These are phyloP conservation scores for Alternaria incomplexa DNA, from an alignment of 2,329 filamentous ascomycete genomes.

Conservation along the genomic window DNA sequence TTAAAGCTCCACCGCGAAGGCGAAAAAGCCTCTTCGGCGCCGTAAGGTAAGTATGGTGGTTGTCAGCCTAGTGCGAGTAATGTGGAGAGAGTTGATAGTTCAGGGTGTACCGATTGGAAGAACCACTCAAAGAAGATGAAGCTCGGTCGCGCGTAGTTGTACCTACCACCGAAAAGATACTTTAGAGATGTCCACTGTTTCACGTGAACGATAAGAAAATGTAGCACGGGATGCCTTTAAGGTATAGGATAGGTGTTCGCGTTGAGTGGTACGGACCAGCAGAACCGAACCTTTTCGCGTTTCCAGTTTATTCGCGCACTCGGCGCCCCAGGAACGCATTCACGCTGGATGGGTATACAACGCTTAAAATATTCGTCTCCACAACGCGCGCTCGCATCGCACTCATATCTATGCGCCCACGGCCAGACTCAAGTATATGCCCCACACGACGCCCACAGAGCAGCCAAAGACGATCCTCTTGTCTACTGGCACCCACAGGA, in stretches of 20 bases:
- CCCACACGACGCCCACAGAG: constrained; percentile 75
- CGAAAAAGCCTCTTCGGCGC: not conserved
- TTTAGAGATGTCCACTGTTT: not conserved
- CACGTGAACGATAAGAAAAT: not conserved
- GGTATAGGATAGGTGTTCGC: not conserved
- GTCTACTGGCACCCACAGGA: constrained; percentile 73
- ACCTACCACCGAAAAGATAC: not conserved
- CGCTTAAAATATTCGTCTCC: not conserved
- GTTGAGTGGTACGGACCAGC: not conserved
- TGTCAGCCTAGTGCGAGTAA: not conserved
- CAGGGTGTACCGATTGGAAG: not conserved
- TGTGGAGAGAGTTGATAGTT: not conserved
- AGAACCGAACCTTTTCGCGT: not conserved
- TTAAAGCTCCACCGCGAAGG: not conserved
- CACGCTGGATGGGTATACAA: not conserved
- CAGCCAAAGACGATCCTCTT: constrained; percentile 73
- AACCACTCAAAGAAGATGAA: not conserved
- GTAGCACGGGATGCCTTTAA: not conserved
- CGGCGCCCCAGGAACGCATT: not conserved
- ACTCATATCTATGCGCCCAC: constrained; percentile 33
- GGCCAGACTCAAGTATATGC: constrained; percentile 74
- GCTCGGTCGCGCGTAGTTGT: not conserved
- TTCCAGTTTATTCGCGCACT: not conserved
- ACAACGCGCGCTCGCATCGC: not conserved
- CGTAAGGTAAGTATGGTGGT: not conserved